Percentiles rank a stretch among this genome's conserved stretches.
phyloP scores from a whole-genome alignment of 2,329 filamentous ascomycete genomes.

The Arthrobotrys conoides region DNA sequence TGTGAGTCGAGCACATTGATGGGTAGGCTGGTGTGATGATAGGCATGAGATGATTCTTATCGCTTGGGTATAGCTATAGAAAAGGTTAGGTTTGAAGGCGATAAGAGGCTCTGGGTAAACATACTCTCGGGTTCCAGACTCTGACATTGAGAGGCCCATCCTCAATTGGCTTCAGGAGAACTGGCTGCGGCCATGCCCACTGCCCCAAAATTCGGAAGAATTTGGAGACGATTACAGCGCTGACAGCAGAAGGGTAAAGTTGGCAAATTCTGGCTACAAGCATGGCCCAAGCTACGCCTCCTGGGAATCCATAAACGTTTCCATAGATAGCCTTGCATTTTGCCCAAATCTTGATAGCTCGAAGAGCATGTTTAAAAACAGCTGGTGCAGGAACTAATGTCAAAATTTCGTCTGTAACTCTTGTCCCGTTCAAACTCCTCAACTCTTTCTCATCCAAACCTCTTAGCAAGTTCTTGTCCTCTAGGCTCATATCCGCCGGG shows the following conservation, averaged over 20 bases:
- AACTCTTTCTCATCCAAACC: conserved; percentile 89
- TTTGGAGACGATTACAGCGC: conserved; percentile 88
- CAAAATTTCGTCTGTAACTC: conserved; percentile 93
- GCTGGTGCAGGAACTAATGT: conserved; percentile 88
- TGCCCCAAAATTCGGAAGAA: conserved; percentile 93
- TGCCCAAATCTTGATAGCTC: conserved; percentile 97
- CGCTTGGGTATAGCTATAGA: conserved; percentile 79
- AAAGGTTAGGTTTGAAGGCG: conserved; percentile 11
- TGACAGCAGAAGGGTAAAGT: conserved; percentile 91
- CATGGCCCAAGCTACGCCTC: conserved; percentile 98
- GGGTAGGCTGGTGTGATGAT: conserved; percentile 98
- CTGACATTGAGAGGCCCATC: conserved; percentile 83
- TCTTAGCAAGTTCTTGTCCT: conserved; percentile 85
- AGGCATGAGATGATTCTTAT: conserved; percentile 92
- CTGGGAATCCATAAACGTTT: conserved; percentile 95
- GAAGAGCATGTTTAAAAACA: conserved; percentile 88
- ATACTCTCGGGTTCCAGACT: conserved; percentile 93
- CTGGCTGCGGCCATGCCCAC: conserved; percentile 96
- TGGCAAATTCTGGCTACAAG: conserved; percentile 95
- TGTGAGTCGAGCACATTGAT: conserved; percentile 97
- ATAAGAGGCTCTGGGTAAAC: conserved; percentile 55
- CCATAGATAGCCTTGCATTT: conserved; percentile 92
- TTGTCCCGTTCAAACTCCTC: conserved; percentile 90
- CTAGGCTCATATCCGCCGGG: conserved; percentile 79
- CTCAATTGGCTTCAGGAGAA: conserved; percentile 89